Conservation (phyloP, 2,329 filamentous ascomycete species). For the Xylaria sp. region DNA sequence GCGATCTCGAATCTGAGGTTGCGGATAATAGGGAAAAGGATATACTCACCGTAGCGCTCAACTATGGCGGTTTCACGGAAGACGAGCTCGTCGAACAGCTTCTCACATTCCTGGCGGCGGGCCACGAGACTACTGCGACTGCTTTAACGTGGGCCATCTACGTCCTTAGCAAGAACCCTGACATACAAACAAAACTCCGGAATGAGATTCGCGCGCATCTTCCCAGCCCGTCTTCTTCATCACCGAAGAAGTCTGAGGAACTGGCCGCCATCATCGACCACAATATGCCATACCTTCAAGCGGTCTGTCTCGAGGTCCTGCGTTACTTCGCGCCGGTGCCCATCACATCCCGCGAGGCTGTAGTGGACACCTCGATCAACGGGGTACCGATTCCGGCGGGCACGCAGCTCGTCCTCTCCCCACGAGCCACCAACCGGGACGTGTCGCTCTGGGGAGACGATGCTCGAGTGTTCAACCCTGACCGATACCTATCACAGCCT, state of each 20-base stretch:
- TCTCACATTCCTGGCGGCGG: conserved; percentile 36
- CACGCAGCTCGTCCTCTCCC: conserved; percentile 33
- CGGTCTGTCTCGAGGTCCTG: conserved; percentile 36
- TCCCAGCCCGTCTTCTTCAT: conserved; percentile 22
- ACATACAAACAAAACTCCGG: conserved; percentile 37
- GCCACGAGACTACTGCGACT: conserved; percentile 38
- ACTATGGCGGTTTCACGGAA: conserved; percentile 38
- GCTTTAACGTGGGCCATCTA: conserved; percentile 37
- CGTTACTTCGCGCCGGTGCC: conserved; percentile 38
- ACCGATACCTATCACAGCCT: conserved; percentile 34
- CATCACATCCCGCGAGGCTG: conserved; percentile 35
- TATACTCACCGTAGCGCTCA: conserved; percentile 38
- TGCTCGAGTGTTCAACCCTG: conserved; percentile 36
- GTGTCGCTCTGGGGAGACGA: conserved; percentile 37
- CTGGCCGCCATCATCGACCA: conserved; percentile 33
- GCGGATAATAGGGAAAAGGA: conserved; percentile 36
- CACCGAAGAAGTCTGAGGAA: conserved; percentile 12
- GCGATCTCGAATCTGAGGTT: conserved; percentile 35
- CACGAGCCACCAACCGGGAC: conserved; percentile 34
- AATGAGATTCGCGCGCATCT: conserved; percentile 37
- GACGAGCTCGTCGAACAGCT: conserved; percentile 40
- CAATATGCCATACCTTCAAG: conserved; percentile 37
- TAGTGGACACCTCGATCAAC: conserved; percentile 34
- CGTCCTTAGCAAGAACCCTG: conserved; percentile 30
- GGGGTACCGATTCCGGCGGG: conserved; percentile 33